Evolutionary conservation across 129 eudicot species (phyloP).

Genomic region (Escallonia rubra): DNA sequence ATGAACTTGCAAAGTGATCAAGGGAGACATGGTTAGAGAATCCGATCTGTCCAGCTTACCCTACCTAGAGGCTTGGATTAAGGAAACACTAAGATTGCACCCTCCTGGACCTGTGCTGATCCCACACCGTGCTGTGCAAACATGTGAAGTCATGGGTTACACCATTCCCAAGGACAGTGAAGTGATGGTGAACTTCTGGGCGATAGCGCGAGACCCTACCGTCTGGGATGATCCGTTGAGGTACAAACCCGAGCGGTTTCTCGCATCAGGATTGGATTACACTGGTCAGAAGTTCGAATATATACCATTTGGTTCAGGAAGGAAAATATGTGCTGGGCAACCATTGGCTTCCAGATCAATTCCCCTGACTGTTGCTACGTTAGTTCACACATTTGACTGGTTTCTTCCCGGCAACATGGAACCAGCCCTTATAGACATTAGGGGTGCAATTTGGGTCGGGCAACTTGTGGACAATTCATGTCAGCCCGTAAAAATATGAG

Average conservation of each 20-base stretch:
- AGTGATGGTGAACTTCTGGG: slow-evolving; percentile 38
- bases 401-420: slow-evolving; percentile 16
- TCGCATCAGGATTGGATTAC: slow-evolving; percentile 13
- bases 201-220: slow-evolving; percentile 30
- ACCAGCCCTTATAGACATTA: slow-evolving; percentile 18
- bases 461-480: too few relatives aligned
- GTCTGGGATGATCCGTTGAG: slow-evolving; percentile 31
- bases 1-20: slow-evolving; percentile 18
- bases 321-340: slow-evolving; percentile 44
- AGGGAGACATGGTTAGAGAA: slow-evolving; percentile 20
- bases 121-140: slow-evolving; percentile 20
- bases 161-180: slow-evolving; percentile 24
- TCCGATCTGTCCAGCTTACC: slow-evolving; percentile 19
- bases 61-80: slow-evolving; percentile 30
- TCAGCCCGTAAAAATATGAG: too few relatives aligned
- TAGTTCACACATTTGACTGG: slow-evolving; percentile 27
- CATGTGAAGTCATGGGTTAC: slow-evolving; percentile 31
- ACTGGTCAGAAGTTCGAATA: slow-evolving; percentile 34
- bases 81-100: slow-evolving; percentile 41
- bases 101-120: slow-evolving; percentile 39
- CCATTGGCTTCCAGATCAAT: slow-evolving; percentile 34
- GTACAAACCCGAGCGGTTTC: slow-evolving; percentile 47
- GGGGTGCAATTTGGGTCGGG: too few relatives aligned
- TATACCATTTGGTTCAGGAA: slow-evolving; percentile 43
- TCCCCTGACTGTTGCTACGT: slow-evolving; percentile 9